phyloP scores from a whole-genome alignment of 2,329 filamentous ascomycete species.

The Pseudohalonectria lignicola region DNA sequence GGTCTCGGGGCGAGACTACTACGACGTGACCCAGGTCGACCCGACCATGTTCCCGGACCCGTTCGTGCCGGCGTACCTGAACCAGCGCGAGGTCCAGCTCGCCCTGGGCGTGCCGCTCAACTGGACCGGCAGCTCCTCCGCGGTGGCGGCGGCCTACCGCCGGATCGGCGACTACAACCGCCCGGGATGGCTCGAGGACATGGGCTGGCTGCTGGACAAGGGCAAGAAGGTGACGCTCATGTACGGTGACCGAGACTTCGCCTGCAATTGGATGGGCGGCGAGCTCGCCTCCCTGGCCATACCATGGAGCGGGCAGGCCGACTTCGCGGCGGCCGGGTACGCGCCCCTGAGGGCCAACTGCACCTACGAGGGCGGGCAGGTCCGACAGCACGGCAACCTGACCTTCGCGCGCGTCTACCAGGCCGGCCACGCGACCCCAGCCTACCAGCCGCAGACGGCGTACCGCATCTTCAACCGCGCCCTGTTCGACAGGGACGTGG shows the following conservation, averaged over 20 bases:
- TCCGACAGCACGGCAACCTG: constrained; percentile 67
- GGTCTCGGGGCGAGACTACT: constrained; percentile 41
- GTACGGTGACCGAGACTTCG: constrained; percentile 55
- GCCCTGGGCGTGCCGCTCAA: constrained; percentile 54
- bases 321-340: constrained; percentile 60
- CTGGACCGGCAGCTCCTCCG: constrained; percentile 37
- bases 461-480: constrained; percentile 38
- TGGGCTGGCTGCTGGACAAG: constrained; percentile 48
- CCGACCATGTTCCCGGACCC: constrained; percentile 45
- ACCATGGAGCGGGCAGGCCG: constrained; percentile 25
- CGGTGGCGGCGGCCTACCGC: constrained; percentile 34
- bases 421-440: constrained; percentile 50
- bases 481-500: constrained; percentile 6
- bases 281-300: constrained; percentile 59
- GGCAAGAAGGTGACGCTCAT: constrained; percentile 62
- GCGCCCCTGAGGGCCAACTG: constrained; percentile 53
- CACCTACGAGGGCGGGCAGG: constrained; percentile 58
- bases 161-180: constrained; percentile 51
- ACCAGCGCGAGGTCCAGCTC: constrained; percentile 40
- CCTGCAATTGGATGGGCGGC: constrained; percentile 63
- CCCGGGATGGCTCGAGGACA: constrained; percentile 44
- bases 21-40: constrained; percentile 47
- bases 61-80: constrained; percentile 51
- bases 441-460: constrained; percentile 33
- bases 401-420: constrained; percentile 58